Conservation (phyloP, 257 asterid genomes). For the Solanum tarijense region DNA sequence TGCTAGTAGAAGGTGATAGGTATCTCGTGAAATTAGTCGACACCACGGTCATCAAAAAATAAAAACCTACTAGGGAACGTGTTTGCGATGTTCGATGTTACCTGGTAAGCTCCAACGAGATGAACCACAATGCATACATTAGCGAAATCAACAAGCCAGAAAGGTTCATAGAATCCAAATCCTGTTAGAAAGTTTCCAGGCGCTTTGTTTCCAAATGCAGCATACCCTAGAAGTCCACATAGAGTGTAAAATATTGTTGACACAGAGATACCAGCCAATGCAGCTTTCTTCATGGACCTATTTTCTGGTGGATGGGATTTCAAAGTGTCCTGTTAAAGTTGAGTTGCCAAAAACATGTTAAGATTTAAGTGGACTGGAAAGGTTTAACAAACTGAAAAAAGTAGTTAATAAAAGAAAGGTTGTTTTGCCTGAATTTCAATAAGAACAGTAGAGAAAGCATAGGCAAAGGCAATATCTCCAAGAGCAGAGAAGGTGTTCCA, state of each 20-base stretch:
- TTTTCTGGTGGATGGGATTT: conserved; percentile 38
- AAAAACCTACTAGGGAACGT: neutral
- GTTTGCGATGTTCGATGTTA: neutral
- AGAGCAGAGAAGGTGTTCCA: conserved; percentile 57
- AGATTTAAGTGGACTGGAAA: neutral
- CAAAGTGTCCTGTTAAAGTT: conserved; percentile 42
- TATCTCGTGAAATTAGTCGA: neutral
- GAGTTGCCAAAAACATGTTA: neutral
- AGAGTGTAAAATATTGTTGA: conserved; percentile 42
- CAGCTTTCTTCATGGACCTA: conserved; percentile 43
- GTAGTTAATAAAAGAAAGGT: neutral
- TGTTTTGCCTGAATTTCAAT: conserved; percentile 47
- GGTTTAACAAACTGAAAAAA: neutral
- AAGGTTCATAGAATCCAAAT: conserved; percentile 69
- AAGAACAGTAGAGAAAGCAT: conserved; percentile 48
- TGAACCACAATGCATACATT: conserved; percentile 53
- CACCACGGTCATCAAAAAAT: neutral
- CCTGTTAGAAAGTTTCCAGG: conserved; percentile 77
- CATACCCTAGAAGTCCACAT: conserved; percentile 58
- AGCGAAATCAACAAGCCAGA: conserved; percentile 53
- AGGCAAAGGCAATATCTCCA: conserved; percentile 70
- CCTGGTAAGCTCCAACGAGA: conserved; percentile 73
- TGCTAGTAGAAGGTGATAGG: neutral
- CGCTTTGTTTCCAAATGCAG: conserved; percentile 64
- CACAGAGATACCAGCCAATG: conserved; percentile 22